Conservation (phyloP, 495 filamentous ascomycete species). For the Cladorrhinum samala region DNA sequence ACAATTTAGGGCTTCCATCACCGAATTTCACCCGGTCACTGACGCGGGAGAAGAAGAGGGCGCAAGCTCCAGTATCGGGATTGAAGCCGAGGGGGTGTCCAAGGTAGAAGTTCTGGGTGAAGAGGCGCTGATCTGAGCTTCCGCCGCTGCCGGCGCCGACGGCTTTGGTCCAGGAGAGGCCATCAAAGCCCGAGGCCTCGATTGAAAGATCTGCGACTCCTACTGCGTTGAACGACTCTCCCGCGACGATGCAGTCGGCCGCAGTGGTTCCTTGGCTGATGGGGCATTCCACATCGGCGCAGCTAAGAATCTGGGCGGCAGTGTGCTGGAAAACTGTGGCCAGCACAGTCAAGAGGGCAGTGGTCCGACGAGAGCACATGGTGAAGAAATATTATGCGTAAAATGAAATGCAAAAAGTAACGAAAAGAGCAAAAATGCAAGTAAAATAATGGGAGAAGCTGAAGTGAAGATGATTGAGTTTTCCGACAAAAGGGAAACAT, state of each 20-base stretch:
- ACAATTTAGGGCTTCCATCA: neutral
- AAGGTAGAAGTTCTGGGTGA: conserved; percentile 6
- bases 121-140: neutral
- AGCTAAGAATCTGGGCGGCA: conserved; percentile 4
- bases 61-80: neutral
- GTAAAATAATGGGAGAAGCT: no score
- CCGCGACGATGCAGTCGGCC: conserved; percentile 1
- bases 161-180: conserved; percentile 3
- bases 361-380: neutral
- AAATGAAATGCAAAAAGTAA: neutral
- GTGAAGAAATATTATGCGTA: neutral
- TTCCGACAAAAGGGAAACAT: no score
- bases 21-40: neutral
- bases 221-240: neutral
- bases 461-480: no score
- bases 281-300: conserved; percentile 7
- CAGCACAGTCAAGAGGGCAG: neutral
- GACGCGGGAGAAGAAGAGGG: conserved; percentile 4
- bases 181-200: neutral
- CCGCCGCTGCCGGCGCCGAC: neutral
- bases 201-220: neutral
- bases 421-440: neutral
- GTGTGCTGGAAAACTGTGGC: neutral
- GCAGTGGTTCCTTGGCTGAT: neutral
- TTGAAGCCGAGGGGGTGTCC: neutral